A percentile compares a stretch with the other conserved stretches of the same genome.
These are phyloP conservation scores for Ophiostoma novo-ulmi DNA, from an alignment of 2,329 filamentous ascomycete species.

Conservation along the genomic window DNA sequence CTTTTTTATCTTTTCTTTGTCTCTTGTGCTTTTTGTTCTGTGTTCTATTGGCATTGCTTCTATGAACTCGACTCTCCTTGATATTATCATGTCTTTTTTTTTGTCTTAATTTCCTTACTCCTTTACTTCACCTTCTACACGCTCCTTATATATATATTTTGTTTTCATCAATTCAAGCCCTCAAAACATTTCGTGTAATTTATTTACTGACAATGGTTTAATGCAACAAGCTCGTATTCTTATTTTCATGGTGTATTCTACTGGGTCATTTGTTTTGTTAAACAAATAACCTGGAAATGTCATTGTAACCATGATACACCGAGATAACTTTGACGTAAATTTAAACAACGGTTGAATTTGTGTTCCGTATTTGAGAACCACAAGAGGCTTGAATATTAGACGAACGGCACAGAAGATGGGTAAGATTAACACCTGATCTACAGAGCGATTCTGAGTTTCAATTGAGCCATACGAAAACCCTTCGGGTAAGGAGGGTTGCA, in stretches of 20 bases:
- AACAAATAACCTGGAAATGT: too few relatives aligned
- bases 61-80: not conserved
- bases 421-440: not conserved
- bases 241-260: too few relatives aligned
- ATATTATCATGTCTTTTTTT: not conserved
- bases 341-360: not conserved
- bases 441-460: not conserved
- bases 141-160: slow-evolving; percentile 20
- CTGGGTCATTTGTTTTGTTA: too few relatives aligned
- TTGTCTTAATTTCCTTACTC: not conserved
- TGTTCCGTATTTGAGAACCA: not conserved
- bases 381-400: not conserved
- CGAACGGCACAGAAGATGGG: not conserved
- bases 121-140: slow-evolving; percentile 19
- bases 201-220: not conserved
- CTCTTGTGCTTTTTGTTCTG: not conserved
- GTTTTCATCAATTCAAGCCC: slow-evolving; percentile 15
- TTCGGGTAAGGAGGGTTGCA: not conserved
- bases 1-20: not conserved
- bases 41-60: not conserved
- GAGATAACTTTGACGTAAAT: too few relatives aligned
- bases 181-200: not conserved
- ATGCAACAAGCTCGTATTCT: too few relatives aligned
- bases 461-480: not conserved
- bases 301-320: too few relatives aligned